phyloP scores from a whole-genome alignment of 2,329 filamentous ascomycete species.

The Blumeria graminis region DNA sequence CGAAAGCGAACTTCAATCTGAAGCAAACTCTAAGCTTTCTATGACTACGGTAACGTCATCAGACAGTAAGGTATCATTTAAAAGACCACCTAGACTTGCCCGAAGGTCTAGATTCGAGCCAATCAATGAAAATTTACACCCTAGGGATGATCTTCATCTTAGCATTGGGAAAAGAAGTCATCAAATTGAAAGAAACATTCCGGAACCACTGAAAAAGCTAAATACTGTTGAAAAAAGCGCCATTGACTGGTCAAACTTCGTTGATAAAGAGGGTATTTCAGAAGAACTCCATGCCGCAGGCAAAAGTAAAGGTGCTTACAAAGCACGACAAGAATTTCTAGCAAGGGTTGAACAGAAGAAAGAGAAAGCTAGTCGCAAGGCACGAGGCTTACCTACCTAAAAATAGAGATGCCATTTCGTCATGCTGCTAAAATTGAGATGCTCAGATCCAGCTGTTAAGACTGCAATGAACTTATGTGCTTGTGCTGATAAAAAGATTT shows the following conservation, averaged over 20 bases:
- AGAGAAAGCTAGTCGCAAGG: conserved; percentile 33
- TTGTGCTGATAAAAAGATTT: too few relatives aligned
- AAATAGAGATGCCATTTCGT: neutral
- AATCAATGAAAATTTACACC: conserved; percentile 19
- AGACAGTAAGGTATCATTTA: conserved; percentile 19
- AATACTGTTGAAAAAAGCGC: conserved; percentile 49
- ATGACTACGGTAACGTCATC: conserved; percentile 11
- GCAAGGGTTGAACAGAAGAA: conserved; percentile 36
- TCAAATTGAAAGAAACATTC: conserved; percentile 3
- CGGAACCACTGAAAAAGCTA: conserved; percentile 34
- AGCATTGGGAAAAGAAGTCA: conserved; percentile 19
- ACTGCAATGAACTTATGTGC: too few relatives aligned
- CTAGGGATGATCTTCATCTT: conserved; percentile 32
- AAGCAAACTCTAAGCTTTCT: conserved; percentile 18
- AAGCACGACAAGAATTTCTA: conserved; percentile 38
- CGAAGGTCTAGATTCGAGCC: conserved; percentile 38
- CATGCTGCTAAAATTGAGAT: too few relatives aligned
- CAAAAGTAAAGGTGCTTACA: conserved; percentile 38
- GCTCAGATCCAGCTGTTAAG: too few relatives aligned
- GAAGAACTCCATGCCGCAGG: conserved; percentile 42
- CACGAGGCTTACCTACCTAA: conserved; percentile 17
- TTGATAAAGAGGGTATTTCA: conserved; percentile 46
- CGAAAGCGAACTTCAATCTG: conserved; percentile 39
- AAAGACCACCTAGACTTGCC: conserved; percentile 15
- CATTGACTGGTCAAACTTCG: conserved; percentile 50